A percentile compares a stretch with the other conserved stretches of the same genome.
Evolutionary conservation across 306 rosid species (phyloP).

Genomic region (Trifolium subterraneum): DNA sequence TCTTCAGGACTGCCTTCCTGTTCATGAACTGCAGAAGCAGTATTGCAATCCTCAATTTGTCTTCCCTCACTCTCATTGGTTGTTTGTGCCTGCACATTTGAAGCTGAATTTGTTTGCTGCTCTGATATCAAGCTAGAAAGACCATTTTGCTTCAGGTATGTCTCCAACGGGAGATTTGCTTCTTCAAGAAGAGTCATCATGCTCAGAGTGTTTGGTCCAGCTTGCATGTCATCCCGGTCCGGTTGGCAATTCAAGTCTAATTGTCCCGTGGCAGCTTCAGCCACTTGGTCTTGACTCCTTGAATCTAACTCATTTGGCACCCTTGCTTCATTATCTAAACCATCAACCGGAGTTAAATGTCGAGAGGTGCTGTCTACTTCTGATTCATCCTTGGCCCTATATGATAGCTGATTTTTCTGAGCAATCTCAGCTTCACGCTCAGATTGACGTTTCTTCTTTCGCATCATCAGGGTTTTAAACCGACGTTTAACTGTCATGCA

Average conservation of each 20-base stretch:
- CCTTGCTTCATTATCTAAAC: constrained; percentile 68
- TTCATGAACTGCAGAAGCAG: constrained; percentile 58
- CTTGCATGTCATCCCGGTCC: constrained; percentile 61
- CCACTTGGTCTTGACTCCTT: constrained; percentile 63
- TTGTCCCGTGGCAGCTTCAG: constrained; percentile 70
- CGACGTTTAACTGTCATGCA: constrained; percentile 98
- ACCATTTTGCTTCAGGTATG: constrained; percentile 87
- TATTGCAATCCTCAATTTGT: constrained; percentile 55
- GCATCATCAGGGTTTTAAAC: constrained; percentile 93
- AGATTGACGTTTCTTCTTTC: constrained; percentile 94
- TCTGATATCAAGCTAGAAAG: constrained; percentile 79
- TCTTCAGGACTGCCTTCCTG: constrained; percentile 66
- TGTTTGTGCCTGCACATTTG: constrained; percentile 61
- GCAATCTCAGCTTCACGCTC: constrained; percentile 98
- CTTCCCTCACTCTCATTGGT: constrained; percentile 69
- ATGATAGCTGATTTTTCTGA: constrained; percentile 68
- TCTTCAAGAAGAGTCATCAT: constrained; percentile 86
- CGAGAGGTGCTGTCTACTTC: constrained; percentile 77
- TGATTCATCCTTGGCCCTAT: constrained; percentile 71
- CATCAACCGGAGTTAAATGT: constrained; percentile 65
- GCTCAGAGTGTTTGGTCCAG: constrained; percentile 59
- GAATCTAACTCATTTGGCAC: constrained; percentile 64
- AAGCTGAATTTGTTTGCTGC: constrained; percentile 69
- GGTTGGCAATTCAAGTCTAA: constrained; percentile 89
- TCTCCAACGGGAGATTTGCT: constrained; percentile 81